Conservation (phyloP, 2,329 filamentous ascomycete species). For the Microcyclosporella mali region DNA sequence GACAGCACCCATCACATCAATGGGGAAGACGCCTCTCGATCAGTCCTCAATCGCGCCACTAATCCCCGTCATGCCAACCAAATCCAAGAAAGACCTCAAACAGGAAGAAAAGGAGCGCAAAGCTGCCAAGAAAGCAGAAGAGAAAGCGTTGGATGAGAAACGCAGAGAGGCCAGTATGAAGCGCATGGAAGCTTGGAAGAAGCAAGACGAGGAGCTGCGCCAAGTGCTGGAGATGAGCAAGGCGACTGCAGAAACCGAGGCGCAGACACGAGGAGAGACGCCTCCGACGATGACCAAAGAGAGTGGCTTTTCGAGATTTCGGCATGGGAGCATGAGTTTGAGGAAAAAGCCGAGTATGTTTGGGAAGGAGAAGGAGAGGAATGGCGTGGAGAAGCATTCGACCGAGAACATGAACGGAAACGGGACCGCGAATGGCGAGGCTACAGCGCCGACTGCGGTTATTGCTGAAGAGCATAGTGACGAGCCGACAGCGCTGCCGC, state of each 20-base stretch:
- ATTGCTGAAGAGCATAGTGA: slow-evolving; percentile 25
- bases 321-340: slow-evolving; percentile 67
- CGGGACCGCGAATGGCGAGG: slow-evolving; percentile 1
- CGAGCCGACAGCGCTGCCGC: slow-evolving; percentile 2
- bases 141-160: slow-evolving; percentile 45
- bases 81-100: slow-evolving; percentile 62
- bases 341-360: slow-evolving; percentile 56
- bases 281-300: slow-evolving; percentile 17
- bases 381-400: slow-evolving; percentile 22
- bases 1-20: slow-evolving; percentile 40
- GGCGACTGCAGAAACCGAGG: slow-evolving; percentile 52
- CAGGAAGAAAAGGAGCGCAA: slow-evolving; percentile 55
- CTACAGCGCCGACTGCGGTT: neutral
- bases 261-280: slow-evolving; percentile 26
- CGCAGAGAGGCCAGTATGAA: slow-evolving; percentile 30
- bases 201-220: slow-evolving; percentile 58
- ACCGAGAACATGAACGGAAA: slow-evolving; percentile 8
- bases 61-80: slow-evolving; percentile 45
- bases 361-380: slow-evolving; percentile 46
- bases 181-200: slow-evolving; percentile 51
- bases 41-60: slow-evolving; percentile 29
- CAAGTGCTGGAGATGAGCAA: slow-evolving; percentile 62
- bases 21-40: neutral
- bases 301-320: slow-evolving; percentile 57
- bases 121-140: slow-evolving; percentile 53